Conservation (phyloP, 1,284 basidiomycete genomes). For the Laetiporus sulphureus region DNA sequence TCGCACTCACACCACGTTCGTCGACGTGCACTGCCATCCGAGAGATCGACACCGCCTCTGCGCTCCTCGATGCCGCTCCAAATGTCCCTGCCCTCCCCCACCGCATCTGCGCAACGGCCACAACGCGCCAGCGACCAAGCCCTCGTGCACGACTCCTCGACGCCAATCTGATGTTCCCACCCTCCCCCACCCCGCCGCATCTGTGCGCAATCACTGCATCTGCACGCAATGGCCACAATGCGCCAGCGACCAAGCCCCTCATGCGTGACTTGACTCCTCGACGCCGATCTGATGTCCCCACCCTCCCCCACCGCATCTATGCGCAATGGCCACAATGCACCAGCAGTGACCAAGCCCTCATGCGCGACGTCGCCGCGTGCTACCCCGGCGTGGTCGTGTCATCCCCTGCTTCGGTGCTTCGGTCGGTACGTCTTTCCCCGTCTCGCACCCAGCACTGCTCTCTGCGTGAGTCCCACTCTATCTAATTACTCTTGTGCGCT, state of each 20-base stretch:
- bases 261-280: conserved; percentile 57
- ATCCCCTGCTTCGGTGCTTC: conserved; percentile 73
- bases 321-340: conserved; percentile 73
- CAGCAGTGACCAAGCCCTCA: conserved; percentile 54
- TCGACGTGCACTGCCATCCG: conserved; percentile 82
- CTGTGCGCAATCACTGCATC: conserved; percentile 63
- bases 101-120: too few relatives aligned
- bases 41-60: conserved; percentile 58
- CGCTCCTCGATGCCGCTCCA: too few relatives aligned
- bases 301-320: conserved; percentile 59
- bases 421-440: conserved; percentile 37
- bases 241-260: conserved; percentile 48
- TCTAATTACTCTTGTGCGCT: too few relatives aligned
- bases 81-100: too few relatives aligned
- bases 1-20: conserved; percentile 58
- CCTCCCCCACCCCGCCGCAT: conserved; percentile 59
- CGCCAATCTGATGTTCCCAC: conserved; percentile 37
- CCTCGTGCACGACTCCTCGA: too few relatives aligned
- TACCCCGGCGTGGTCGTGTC: conserved; percentile 62
- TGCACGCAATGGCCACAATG: conserved; percentile 75
- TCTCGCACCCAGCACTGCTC: too few relatives aligned
- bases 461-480: too few relatives aligned
- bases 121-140: too few relatives aligned
- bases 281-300: conserved; percentile 37
- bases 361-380: conserved; percentile 48